These are phyloP conservation scores for Rauvolfia tetraphylla DNA, from an alignment of 257 asterid species.

Conservation along the genomic window DNA sequence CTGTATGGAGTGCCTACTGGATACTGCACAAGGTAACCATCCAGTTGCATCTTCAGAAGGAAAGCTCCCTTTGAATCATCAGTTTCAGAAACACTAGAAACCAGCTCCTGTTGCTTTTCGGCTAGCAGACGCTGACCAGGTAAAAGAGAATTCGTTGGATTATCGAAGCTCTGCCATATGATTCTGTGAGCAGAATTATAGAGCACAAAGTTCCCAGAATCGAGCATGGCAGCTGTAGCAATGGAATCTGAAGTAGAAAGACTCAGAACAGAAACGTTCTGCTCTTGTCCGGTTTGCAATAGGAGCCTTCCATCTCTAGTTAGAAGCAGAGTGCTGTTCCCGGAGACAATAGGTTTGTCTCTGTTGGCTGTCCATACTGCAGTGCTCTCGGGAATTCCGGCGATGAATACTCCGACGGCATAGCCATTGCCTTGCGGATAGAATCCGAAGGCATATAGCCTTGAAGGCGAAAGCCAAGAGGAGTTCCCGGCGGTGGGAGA, in stretches of 20 bases:
- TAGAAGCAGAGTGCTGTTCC: constrained; percentile 18
- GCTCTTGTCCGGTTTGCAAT: constrained; percentile 15
- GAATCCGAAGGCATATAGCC: constrained; percentile 41
- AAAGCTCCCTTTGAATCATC: too few relatives aligned
- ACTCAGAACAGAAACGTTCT: neutral
- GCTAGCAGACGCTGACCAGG: constrained; percentile 33
- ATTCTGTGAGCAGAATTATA: constrained; percentile 16
- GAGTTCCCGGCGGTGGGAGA: constrained; percentile 30
- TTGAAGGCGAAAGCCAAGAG: constrained; percentile 32
- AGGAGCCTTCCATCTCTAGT: constrained; percentile 39
- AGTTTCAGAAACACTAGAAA: constrained; percentile 36
- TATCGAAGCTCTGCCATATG: constrained; percentile 53
- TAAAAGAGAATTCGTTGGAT: constrained; percentile 48
- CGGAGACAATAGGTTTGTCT: constrained; percentile 23
- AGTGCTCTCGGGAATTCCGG: constrained; percentile 12
- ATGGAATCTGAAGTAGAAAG: constrained; percentile 14
- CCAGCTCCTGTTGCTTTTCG: constrained; percentile 12
- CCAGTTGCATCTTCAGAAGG: too few relatives aligned
- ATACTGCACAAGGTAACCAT: too few relatives aligned
- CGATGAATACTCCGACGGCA: constrained; percentile 27
- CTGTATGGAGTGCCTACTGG: too few relatives aligned
- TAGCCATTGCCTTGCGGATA: constrained; percentile 13
- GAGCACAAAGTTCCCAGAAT: constrained; percentile 52
- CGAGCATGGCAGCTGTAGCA: constrained; percentile 42
- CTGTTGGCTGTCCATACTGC: constrained; percentile 36